phyloP scores from a whole-genome alignment of 495 filamentous ascomycete genomes.

The Daldinia bambusicola region DNA sequence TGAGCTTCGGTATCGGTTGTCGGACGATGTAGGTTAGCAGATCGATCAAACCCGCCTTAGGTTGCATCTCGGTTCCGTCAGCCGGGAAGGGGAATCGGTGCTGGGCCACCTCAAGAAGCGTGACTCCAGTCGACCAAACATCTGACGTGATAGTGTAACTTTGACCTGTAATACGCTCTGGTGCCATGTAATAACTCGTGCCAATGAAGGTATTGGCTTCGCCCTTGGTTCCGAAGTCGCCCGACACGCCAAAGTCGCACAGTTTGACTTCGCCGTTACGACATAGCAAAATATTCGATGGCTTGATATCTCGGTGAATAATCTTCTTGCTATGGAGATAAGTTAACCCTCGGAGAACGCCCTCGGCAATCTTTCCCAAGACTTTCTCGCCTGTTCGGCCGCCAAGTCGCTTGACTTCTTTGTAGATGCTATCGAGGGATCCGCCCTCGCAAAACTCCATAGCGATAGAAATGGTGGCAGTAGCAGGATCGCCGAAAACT shows the following conservation, averaged over 20 bases:
- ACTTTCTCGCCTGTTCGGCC: constrained; percentile 98
- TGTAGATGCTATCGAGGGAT: constrained; percentile 93
- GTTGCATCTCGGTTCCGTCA: constrained; percentile 90
- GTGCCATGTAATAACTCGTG: constrained; percentile 99
- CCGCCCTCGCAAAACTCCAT: constrained; percentile 99
- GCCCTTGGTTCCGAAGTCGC: constrained; percentile 97
- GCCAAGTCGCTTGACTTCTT: constrained; percentile 92
- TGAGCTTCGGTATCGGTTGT: constrained; percentile 94
- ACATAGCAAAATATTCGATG: constrained; percentile 94
- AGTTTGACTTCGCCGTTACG: constrained; percentile 94
- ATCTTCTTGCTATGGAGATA: constrained; percentile 98
- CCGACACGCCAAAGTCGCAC: constrained; percentile 97
- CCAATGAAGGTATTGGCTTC: constrained; percentile 99
- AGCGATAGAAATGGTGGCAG: constrained; percentile 94
- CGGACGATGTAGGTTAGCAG: constrained; percentile 96
- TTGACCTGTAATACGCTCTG: constrained; percentile 96
- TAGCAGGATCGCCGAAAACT: constrained; percentile 91
- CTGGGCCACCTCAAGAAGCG: constrained; percentile 95
- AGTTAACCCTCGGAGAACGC: constrained; percentile 90
- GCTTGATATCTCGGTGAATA: constrained; percentile 99
- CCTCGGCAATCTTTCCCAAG: constrained; percentile 96
- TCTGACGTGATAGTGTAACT: constrained; percentile 98
- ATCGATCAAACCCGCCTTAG: constrained; percentile 89
- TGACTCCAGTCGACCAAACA: constrained; percentile 97
- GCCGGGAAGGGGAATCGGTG: constrained; percentile 98